Evolutionary conservation across 768 basidiomycete genomes (phyloP), one percentile per base, ranked within the genome.

Genomic region (Chiua virens): DNA sequence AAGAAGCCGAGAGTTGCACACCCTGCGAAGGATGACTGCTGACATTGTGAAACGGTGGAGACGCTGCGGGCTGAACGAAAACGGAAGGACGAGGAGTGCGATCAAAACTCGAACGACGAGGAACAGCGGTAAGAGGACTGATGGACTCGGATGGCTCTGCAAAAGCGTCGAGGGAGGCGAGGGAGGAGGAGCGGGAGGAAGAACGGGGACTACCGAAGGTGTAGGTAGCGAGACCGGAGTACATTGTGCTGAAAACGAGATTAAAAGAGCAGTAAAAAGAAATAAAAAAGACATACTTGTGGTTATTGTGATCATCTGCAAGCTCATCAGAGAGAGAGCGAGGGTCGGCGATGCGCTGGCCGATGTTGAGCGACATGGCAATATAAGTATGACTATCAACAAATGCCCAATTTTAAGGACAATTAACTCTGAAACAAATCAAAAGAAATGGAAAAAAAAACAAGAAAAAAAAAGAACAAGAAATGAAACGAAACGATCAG

Each of bases 21-120:
- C 54, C 46, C 56, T 58, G 64, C 64, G 61, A 66, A 44, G 61
- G 67, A 71, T 60, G 72, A 70, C 60, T 74, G 71, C 55, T 60
- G 59, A 52, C 62, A 55, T 39, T 34, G 42, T 40, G 47, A 7
- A 70, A 30, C 30, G 30, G 30, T 30, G 30, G 30, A 5, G 30
- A 30, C 30, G 30, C 30, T 4, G 10, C 2, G 6, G 5, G 28
- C 28, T 30, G 28, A 30, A 8, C 28, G 10, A 11, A 71, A 30
- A 78, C 59, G 22, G 78, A 78, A 10, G 72, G 73, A 36, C 78
- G 75, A 5, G 78, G 77, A 1, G 78, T 78, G 34, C 68, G 71
- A 56, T 79, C 75, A 18, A 67, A 42, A 34, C 69, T 71, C 37
- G 51, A n/a, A 11, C 60, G 50, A 21, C 50, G 58, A 4, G 56